These are phyloP conservation scores for Linaria vulgaris DNA, from an alignment of 257 asterid species.

Conservation along the genomic window DNA sequence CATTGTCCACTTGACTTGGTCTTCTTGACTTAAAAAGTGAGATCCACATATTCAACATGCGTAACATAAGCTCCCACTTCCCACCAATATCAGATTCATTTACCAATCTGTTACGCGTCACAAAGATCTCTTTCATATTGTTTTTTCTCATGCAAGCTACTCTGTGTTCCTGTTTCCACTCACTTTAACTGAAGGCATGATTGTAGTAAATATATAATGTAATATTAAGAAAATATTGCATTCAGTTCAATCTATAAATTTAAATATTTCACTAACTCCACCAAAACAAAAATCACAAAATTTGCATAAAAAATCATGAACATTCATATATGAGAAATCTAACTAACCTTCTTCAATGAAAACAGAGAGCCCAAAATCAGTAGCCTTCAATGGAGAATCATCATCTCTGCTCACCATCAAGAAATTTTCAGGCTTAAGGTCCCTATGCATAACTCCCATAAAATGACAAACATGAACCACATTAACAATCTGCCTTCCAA, in stretches of 20 bases:
- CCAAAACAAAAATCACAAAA: background rate
- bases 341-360: conserved; percentile 64
- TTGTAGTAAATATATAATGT: too few relatives aligned
- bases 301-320: background rate
- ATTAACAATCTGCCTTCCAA: conserved; percentile 66
- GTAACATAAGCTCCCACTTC: background rate
- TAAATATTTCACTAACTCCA: too few relatives aligned
- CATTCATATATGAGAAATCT: background rate
- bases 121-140: too few relatives aligned
- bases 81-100: background rate
- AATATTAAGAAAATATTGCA: background rate
- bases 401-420: conserved; percentile 48
- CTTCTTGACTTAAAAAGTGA: conserved; percentile 39
- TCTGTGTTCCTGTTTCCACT: too few relatives aligned
- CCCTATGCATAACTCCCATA: conserved; percentile 78
- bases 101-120: too few relatives aligned
- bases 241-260: background rate
- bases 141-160: too few relatives aligned
- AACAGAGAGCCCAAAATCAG: conserved; percentile 68
- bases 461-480: conserved; percentile 71
- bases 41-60: conserved; percentile 25
- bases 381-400: conserved; percentile 53
- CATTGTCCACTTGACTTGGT: conserved; percentile 47
- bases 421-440: conserved; percentile 72
- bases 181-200: too few relatives aligned